phyloP scores from a whole-genome alignment of 108 stramenopile genomes.

The Stephanodiscus minutulus region DNA sequence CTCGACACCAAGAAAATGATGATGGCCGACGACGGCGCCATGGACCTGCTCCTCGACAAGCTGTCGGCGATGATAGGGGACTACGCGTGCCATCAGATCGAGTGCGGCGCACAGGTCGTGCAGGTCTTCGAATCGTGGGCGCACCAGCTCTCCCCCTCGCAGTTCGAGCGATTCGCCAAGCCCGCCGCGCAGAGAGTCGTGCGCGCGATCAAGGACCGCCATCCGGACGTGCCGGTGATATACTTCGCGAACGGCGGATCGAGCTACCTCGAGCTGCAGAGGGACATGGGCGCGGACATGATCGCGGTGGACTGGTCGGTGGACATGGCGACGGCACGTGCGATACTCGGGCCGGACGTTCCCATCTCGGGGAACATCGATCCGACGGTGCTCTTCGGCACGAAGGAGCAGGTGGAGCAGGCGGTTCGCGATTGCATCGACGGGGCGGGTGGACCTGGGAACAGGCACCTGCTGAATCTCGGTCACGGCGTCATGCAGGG shows the following conservation, averaged over 20 bases:
- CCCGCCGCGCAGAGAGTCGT: slow-evolving; percentile 89
- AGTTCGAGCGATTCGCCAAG: slow-evolving; percentile 90
- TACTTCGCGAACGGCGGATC: slow-evolving; percentile 98
- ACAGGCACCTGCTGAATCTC: slow-evolving; percentile 89
- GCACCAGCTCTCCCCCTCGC: slow-evolving; percentile 86
- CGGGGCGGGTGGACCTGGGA: slow-evolving; percentile 91
- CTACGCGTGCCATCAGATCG: slow-evolving; percentile 96
- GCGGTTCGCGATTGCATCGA: slow-evolving; percentile 92
- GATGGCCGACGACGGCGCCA: slow-evolving; percentile 72
- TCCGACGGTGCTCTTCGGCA: slow-evolving; percentile 92
- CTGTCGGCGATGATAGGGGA: slow-evolving; percentile 89
- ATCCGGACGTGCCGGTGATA: slow-evolving; percentile 94
- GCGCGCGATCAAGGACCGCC: slow-evolving; percentile 81
- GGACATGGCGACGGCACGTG: slow-evolving; percentile 84
- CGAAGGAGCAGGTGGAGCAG: slow-evolving; percentile 84
- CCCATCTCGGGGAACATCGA: slow-evolving; percentile 94
- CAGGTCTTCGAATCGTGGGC: slow-evolving; percentile 99
- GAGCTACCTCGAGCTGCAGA: slow-evolving; percentile 87
- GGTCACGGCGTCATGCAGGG: slow-evolving; percentile 98
- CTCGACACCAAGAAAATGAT: slow-evolving; percentile 88
- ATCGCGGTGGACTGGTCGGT: slow-evolving; percentile 91
- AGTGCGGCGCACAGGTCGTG: slow-evolving; percentile 96
- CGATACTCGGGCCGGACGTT: slow-evolving; percentile 79
- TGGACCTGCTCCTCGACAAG: slow-evolving; percentile 83
- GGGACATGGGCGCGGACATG: slow-evolving; percentile 91